phyloP scores from a whole-genome alignment of 176 grass and related monocot genomes.

The Phoenix dactylifera region DNA sequence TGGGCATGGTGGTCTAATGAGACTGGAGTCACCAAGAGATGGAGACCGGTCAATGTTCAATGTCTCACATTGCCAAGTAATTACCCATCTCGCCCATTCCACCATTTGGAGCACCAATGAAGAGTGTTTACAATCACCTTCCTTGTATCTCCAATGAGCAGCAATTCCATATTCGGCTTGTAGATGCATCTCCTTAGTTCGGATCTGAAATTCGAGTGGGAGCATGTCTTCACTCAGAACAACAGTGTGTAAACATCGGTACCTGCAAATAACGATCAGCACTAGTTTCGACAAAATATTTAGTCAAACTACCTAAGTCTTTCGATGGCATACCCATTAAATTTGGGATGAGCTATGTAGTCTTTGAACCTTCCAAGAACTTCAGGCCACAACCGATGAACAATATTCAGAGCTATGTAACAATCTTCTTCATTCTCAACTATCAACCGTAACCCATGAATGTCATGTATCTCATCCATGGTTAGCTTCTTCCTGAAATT shows the following conservation, averaged over 20 bases:
- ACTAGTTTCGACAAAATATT: neutral
- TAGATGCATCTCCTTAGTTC: constrained; percentile 55
- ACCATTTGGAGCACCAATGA: constrained; percentile 23
- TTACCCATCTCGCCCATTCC: constrained; percentile 17
- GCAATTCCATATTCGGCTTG: constrained; percentile 60
- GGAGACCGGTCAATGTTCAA: constrained; percentile 28
- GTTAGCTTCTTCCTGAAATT: constrained; percentile 65
- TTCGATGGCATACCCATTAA: constrained; percentile 48
- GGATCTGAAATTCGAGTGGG: constrained; percentile 52
- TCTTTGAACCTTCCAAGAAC: constrained; percentile 69
- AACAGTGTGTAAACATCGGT: constrained; percentile 54
- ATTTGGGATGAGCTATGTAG: constrained; percentile 68
- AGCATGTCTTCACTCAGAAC: constrained; percentile 30
- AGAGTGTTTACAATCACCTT: constrained; percentile 23
- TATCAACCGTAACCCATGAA: constrained; percentile 80
- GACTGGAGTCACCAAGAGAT: constrained; percentile 8
- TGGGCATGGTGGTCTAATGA: constrained; percentile 38
- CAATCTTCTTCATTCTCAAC: constrained; percentile 83
- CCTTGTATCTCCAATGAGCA: constrained; percentile 71
- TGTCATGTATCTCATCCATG: constrained; percentile 81
- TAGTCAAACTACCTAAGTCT: too few species aligned
- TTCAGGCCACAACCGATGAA: constrained; percentile 66
- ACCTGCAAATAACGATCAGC: constrained; percentile 34
- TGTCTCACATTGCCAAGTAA: constrained; percentile 30
- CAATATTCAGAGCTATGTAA: constrained; percentile 59